phyloP scores from a whole-genome alignment of 2,329 filamentous ascomycete genomes.

The Penicillium sclerotigenum region DNA sequence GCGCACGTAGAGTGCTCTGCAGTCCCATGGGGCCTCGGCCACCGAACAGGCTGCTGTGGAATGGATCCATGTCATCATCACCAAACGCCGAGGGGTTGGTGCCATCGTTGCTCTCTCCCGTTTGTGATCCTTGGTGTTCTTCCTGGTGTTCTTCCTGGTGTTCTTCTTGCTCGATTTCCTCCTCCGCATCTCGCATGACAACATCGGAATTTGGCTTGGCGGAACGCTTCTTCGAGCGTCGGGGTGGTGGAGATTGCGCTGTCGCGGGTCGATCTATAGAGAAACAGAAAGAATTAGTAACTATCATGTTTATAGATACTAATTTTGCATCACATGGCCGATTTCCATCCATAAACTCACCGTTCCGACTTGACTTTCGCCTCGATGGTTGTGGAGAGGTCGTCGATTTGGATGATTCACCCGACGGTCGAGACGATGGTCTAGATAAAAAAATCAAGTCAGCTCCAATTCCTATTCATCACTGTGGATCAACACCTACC shows the following conservation, averaged over 20 bases:
- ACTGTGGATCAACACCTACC: conserved; percentile 31
- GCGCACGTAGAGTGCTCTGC: conserved; percentile 75
- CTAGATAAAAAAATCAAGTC: conserved; percentile 39
- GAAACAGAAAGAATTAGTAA: conserved; percentile 10
- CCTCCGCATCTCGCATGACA: conserved; percentile 68
- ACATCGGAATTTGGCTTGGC: conserved; percentile 61
- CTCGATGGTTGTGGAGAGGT: conserved; percentile 62
- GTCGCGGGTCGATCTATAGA: conserved; percentile 34
- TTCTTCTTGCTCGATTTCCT: conserved; percentile 43
- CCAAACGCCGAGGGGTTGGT: conserved; percentile 52
- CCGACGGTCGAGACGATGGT: conserved; percentile 62
- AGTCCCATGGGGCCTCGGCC: conserved; percentile 62
- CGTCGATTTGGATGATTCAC: conserved; percentile 56
- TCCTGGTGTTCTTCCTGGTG: conserved; percentile 38
- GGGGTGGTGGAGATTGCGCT: conserved; percentile 36
- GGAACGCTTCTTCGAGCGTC: conserved; percentile 54
- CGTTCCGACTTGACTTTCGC: conserved; percentile 69
- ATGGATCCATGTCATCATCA: conserved; percentile 60
- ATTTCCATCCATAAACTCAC: conserved; percentile 50
- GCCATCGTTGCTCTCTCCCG: conserved; percentile 66
- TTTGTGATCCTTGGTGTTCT: conserved; percentile 56
- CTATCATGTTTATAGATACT: background rate
- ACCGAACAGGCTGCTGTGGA: conserved; percentile 63
- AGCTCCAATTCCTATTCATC: background rate
- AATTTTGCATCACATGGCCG: background rate